A percentile compares a stretch with the other conserved stretches of the same genome.
These are phyloP conservation scores for Papiliotrema terrestris DNA, from an alignment of 1,284 basidiomycete genomes.

Conservation along the genomic window DNA sequence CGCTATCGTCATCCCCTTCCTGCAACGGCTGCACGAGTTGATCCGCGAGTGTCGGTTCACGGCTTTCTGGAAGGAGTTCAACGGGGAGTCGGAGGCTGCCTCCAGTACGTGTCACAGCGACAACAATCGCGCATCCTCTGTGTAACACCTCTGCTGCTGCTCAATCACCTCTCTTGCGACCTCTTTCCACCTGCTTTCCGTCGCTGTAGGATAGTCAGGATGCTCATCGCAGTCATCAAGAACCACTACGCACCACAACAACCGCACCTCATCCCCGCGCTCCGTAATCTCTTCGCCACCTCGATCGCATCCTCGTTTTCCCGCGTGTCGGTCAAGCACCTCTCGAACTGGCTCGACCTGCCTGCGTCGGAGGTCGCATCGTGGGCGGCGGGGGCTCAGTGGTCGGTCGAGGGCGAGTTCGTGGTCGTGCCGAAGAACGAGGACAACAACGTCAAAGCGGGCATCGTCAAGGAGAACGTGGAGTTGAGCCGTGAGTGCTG, in stretches of 20 bases:
- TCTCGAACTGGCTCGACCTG: constrained; percentile 45
- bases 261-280: constrained; percentile 27
- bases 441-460: constrained; percentile 93
- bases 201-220: too few species aligned
- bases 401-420: constrained; percentile 66
- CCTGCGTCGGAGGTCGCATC: constrained; percentile 56
- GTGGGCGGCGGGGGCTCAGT: constrained; percentile 66
- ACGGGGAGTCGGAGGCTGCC: constrained; percentile 53
- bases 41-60: constrained; percentile 86
- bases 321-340: constrained; percentile 23
- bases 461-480: constrained; percentile 87
- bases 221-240: constrained; percentile 32
- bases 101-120: constrained; percentile 20
- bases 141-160: background rate
- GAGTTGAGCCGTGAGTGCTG: constrained; percentile 73
- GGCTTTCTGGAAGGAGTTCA: constrained; percentile 77
- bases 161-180: too few species aligned
- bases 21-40: constrained; percentile 70
- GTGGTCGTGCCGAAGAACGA: constrained; percentile 77
- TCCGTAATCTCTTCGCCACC: constrained; percentile 39
- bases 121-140: background rate
- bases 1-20: constrained; percentile 66
- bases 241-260: constrained; percentile 41
- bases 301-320: constrained; percentile 43
- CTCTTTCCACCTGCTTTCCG: too few species aligned